These are phyloP conservation scores for Spathaspora boniae DNA, from an alignment of 805 yeast genomes.

Conservation along the genomic window DNA sequence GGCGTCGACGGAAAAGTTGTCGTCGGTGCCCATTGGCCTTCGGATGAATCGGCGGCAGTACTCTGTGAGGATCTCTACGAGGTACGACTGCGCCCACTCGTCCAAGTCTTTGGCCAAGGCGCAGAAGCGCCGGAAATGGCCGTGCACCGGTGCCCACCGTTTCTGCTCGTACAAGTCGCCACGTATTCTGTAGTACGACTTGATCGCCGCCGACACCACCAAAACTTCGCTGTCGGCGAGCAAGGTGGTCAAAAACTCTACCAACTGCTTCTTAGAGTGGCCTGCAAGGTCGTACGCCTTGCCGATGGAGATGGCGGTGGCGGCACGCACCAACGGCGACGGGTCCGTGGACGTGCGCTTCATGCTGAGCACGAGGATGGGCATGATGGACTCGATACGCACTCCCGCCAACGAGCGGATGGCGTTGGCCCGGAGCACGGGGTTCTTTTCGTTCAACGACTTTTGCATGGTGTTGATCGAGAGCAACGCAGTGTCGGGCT, in stretches of 20 bases:
- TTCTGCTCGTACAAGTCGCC: slow-evolving; percentile 38
- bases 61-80: slow-evolving; percentile 60
- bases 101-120: slow-evolving; percentile 51
- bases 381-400: slow-evolving; percentile 73
- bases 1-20: slow-evolving; percentile 44
- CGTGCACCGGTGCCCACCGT: slow-evolving; percentile 65
- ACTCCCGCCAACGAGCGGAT: slow-evolving; percentile 82
- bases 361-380: slow-evolving; percentile 72
- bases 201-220: slow-evolving; percentile 70
- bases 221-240: slow-evolving; percentile 61
- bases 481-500: slow-evolving; percentile 85
- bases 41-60: slow-evolving; percentile 64
- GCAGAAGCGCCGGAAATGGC: slow-evolving; percentile 60
- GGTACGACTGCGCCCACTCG: slow-evolving; percentile 62
- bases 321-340: slow-evolving; percentile 73
- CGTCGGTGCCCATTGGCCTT: slow-evolving; percentile 37
- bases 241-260: slow-evolving; percentile 46
- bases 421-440: slow-evolving; percentile 67
- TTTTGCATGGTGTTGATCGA: slow-evolving; percentile 92
- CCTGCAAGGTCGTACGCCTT: slow-evolving; percentile 46
- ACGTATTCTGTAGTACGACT: slow-evolving; percentile 46
- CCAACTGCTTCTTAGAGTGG: slow-evolving; percentile 46
- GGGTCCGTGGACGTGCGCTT: slow-evolving; percentile 66
- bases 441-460: slow-evolving; percentile 64
- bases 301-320: slow-evolving; percentile 72